phyloP scores from a whole-genome alignment of 2,329 filamentous ascomycete species.

The Aspergillus ibericus region DNA sequence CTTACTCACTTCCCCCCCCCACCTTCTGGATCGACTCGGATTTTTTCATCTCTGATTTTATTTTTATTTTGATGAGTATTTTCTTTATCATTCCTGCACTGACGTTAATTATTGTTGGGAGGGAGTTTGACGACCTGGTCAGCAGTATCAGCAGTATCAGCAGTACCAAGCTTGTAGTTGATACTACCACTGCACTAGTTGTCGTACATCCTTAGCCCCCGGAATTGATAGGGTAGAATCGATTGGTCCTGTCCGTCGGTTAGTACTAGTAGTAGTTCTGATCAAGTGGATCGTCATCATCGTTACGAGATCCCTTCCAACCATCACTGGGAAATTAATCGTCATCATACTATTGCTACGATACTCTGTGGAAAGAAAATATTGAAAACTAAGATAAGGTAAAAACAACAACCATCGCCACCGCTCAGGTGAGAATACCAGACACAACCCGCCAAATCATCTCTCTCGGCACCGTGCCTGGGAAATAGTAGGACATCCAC shows the following conservation, averaged over 20 bases:
- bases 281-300: constrained; percentile 4
- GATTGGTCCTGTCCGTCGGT: not conserved
- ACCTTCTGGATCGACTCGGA: not conserved
- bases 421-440: not conserved
- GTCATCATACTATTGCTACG: not conserved
- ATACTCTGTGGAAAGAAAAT: not conserved
- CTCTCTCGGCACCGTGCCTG: not conserved
- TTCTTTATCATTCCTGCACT: not conserved
- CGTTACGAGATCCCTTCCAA: not conserved
- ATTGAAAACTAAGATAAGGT: not conserved
- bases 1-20: not conserved
- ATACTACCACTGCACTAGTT: too few species aligned
- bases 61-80: not conserved
- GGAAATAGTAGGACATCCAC: not conserved
- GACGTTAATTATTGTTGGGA: not conserved
- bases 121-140: too few species aligned
- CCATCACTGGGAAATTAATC: not conserved
- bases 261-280: too few species aligned
- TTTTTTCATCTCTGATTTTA: not conserved
- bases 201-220: not conserved
- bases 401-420: not conserved
- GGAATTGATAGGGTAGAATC: not conserved
- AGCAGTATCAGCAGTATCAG: too few species aligned
- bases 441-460: not conserved
- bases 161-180: not conserved